Evolutionary conservation across 139 green algal genomes (phyloP).

Genomic region (Coelastrella sp.): DNA sequence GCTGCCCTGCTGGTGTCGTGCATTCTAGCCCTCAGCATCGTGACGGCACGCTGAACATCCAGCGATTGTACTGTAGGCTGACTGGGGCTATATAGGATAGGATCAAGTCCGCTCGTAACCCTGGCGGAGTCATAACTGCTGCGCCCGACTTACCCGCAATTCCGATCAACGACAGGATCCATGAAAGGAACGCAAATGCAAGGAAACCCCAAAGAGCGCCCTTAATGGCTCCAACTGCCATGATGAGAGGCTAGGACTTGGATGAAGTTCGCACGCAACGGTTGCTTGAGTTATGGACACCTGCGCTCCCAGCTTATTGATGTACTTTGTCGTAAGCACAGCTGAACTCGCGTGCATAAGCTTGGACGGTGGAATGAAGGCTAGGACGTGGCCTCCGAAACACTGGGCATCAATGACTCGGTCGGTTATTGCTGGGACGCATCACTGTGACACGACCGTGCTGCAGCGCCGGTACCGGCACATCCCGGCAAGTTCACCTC

Average conservation of each 20-base stretch:
- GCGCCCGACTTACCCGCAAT: neutral
- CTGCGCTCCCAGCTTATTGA: neutral
- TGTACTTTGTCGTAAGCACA: neutral
- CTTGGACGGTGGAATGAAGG: too few species aligned
- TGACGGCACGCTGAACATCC: too few species aligned
- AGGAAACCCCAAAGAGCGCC: neutral
- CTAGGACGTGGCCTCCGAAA: too few species aligned
- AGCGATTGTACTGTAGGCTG: too few species aligned
- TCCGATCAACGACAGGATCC: constrained; percentile 18
- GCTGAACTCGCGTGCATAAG: too few species aligned
- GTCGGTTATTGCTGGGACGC: neutral
- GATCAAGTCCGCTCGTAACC: neutral
- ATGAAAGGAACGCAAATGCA: neutral
- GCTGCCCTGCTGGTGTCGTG: too few species aligned
- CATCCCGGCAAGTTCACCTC: neutral
- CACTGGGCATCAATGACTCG: neutral
- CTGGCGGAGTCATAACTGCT: neutral
- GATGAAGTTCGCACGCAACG: neutral
- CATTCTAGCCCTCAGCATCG: too few species aligned
- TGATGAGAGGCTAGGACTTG: neutral
- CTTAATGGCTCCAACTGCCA: neutral
- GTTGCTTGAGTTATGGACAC: neutral
- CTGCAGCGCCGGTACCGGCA: neutral
- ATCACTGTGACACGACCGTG: neutral
- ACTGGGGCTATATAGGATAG: neutral